Base-by-base conservation (phyloP, 1,284 basidiomycete species). In the Ceratobasidium sp. region DNA sequence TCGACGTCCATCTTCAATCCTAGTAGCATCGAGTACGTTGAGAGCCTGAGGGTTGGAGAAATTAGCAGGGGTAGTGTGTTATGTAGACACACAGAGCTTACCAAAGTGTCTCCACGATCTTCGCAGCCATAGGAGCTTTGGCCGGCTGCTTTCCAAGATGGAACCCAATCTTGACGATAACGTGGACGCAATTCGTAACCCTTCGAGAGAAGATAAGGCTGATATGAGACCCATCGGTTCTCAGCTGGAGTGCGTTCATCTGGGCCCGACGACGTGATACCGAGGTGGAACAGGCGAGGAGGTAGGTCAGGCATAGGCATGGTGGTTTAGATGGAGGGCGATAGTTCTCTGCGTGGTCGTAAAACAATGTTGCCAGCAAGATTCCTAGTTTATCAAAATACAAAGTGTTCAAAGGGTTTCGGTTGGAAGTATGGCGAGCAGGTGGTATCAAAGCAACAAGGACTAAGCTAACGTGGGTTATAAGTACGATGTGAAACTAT, bases 171-270 rank as follows among this genome's bases (percentile, higher is more conserved):
- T 26, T 54, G 66, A 13, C 46, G 21, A 49, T 70, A 70, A 11
- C 66, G 46, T 11, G 66, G 66, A 43, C 66, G 66, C 11, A 70
- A 44, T 2, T 70, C 5, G 18, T 70, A 70, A 2, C 66, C 66
- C 43, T 58, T 70, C 7, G 66, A 58, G 18, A 70, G 52, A 23
- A 70, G 55, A 54, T 70, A 70, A n/a, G 66, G 66, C 28, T 70
- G 66, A 21, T 57, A 70, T n/a, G 66, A 58, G 6, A 57, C 64
- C 64, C 64, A 69, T 44, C 64, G 50, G 26, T 55, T 47, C 28
- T 69, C 64, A 14, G 52, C 47, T 28, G n/a, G 21, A 23, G 64
- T 55, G 35, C 50, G 41, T 52, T 69, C 43, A 13, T 69, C 50
- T 11, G 64, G 64, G 28, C 64, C 52, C 28, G 64, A 44, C 4